Evolutionary conservation across 805 yeast genomes (phyloP), one percentile per base, ranked within the genome.

Genomic region (Candida morakotiae): DNA sequence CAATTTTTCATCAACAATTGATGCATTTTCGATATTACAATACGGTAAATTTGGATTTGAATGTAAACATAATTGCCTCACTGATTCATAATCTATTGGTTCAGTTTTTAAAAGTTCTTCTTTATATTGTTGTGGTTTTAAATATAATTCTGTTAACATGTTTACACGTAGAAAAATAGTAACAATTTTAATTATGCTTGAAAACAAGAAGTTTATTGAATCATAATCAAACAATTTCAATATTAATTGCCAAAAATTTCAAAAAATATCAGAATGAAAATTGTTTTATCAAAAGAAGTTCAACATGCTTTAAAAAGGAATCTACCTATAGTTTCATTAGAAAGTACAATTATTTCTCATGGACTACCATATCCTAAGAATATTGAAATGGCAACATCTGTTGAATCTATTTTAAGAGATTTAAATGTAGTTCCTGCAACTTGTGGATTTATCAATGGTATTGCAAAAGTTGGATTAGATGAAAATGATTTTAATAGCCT

Each of bases 321-420:
- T 14, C 58, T 44, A 25, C 95, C 96, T 0, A 77, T 87, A 5
- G 93, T 88, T 3, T 81, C 96, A 0, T 64, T 87, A 11, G 96
- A 88, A 53, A 79, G 88, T 16, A 87, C 96, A 6, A 88, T 87
- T 50, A 77, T 88, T 46, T 83, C 95, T 5, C 96, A 87, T 62
- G 96, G 96, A 1, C 68, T 87, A 27, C 95, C 96, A 3, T 83
- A 61, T 51, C 96, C 96, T 0, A 71, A 73, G 16, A 87, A 88
- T 51, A 51, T 84, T 9, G 67, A 69, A 18, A 81, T 87, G 87
- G 95, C 96, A 0, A 49, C 49, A 21, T 57, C 65, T 1, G 94
- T 85, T 1, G 95, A 87, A 56, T 40, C 55, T 4, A 62, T 71
- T 6, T 72, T 87, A 13, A 67, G 94, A 29, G 52, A 55, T 0